These are phyloP conservation scores for Cyanidium caldarium DNA, from an alignment of 23 red algal species.

Conservation along the genomic window DNA sequence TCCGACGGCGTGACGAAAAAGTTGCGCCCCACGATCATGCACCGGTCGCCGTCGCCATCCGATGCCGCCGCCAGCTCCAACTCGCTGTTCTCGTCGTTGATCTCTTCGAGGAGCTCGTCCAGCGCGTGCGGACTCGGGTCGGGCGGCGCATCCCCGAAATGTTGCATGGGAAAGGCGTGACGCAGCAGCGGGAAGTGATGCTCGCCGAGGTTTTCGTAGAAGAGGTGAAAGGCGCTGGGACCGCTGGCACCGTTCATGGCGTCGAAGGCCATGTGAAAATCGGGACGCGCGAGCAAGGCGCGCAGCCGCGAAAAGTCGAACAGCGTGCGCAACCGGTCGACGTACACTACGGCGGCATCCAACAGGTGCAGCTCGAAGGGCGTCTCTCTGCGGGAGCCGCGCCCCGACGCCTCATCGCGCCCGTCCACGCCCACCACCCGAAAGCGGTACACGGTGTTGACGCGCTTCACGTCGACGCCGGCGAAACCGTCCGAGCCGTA, in stretches of 20 bases:
- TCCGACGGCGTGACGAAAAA: conserved; percentile 79
- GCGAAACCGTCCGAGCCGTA: conserved; percentile 19
- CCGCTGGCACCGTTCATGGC: conserved; percentile 60
- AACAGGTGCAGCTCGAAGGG: conserved; percentile 60
- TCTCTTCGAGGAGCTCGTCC: conserved; percentile 26
- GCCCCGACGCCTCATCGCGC: background rate
- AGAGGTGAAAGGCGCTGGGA: conserved; percentile 37
- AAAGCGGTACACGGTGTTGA: background rate
- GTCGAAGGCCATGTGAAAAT: conserved; percentile 77
- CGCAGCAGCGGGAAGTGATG: conserved; percentile 12
- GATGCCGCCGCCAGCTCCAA: conserved; percentile 67
- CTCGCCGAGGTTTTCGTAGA: conserved; percentile 34
- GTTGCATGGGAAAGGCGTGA: conserved; percentile 17
- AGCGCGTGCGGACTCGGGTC: conserved; percentile 64
- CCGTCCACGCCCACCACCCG: conserved; percentile 7
- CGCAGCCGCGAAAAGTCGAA: conserved; percentile 62
- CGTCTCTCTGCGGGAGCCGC: background rate
- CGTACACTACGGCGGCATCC: conserved; percentile 41
- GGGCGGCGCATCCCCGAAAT: conserved; percentile 65
- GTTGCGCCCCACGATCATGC: conserved; percentile 68
- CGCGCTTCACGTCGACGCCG: conserved; percentile 14
- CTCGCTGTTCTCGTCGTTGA: conserved; percentile 6
- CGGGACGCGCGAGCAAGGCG: conserved; percentile 27
- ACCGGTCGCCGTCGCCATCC: conserved; percentile 92
- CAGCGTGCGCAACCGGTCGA: conserved; percentile 27